Evolutionary conservation across 805 yeast species (phyloP), one percentile per base, ranked within the genome.

Genomic region (Diddensiella transvaalensis): DNA sequence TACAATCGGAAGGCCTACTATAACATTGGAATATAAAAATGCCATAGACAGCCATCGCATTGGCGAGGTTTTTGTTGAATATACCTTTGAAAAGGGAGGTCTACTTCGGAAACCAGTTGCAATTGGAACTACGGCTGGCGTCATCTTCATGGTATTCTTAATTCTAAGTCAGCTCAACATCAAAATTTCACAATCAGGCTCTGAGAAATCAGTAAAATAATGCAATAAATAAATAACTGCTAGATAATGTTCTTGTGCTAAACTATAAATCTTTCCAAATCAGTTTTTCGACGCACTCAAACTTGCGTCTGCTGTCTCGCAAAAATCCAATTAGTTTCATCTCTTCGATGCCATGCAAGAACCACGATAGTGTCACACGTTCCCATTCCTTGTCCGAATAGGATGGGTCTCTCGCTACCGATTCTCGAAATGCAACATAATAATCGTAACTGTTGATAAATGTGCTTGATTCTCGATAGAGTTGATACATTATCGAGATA

Each of bases 401-500:
- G 6, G 43, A 10, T 19, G 22, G 24, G 23, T 32, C 23, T 13
- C 24, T 24, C n/a, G 17, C 36, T 26, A 42, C 11, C 24, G 22
- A 45, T 24, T 53, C 77, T 58, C 72, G 77, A 65, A 85, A 85
- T 0, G 86, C 82, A 21, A 69, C 62, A 58, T 73, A 85, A 55
- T 80, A 81, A 56, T 85, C 95, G 65, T 72, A 82, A 46, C 83
- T 73, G 59, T 85, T 85, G 52, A 85, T 74, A 24, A 74, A 68
- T 2, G 81, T 72, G 21, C 86, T 85, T 0, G 96, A 90, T 57
- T 89, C 96, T 50, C 93, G 77, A 62, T 83, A 84, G 13, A 87
- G 71, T 42, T 78, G 76, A 66, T 79, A 89, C 46, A 89, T 62
- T 42, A 76, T 78, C 24, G 78, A 69, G 4, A 81, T 59, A 2